phyloP scores from a whole-genome alignment of 768 basidiomycete species.

The Leccinum subtestaceum region DNA sequence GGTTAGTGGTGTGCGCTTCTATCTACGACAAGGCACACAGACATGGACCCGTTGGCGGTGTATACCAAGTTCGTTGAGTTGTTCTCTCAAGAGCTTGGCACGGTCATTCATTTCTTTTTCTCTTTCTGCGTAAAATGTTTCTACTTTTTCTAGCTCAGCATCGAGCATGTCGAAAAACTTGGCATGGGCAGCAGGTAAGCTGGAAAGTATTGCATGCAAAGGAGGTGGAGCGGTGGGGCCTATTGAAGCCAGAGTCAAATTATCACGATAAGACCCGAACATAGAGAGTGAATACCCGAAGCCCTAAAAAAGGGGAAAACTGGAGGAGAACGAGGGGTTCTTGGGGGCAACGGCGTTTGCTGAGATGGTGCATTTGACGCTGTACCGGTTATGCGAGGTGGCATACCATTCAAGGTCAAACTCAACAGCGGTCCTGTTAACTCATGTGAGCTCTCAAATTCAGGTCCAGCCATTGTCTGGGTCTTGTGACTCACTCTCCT shows the following conservation, averaged over 20 bases:
- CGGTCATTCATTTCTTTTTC: constrained; percentile 59
- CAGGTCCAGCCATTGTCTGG: not conserved
- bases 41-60: constrained; percentile 63
- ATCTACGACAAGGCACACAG: constrained; percentile 15
- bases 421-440: constrained; percentile 15
- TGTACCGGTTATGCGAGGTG: constrained; percentile 5
- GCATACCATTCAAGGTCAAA: constrained; percentile 8
- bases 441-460: not conserved
- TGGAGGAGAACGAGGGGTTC: constrained; percentile 9
- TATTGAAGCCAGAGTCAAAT: not conserved
- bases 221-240: constrained; percentile 30
- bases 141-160: constrained; percentile 78
- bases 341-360: constrained; percentile 9
- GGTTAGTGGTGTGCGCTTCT: not conserved
- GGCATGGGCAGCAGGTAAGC: constrained; percentile 56
- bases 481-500: constrained; percentile 8
- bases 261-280: not conserved
- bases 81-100: constrained; percentile 51
- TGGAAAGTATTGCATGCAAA: constrained; percentile 46
- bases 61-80: constrained; percentile 70
- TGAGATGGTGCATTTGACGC: constrained; percentile 17
- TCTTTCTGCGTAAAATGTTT: constrained; percentile 72
- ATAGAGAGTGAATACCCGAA: constrained; percentile 4
- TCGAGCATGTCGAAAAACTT: constrained; percentile 78
- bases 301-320: constrained; percentile 19